Base-by-base conservation (phyloP, 345 rosid species). In the Arabis hirsuta region DNA sequence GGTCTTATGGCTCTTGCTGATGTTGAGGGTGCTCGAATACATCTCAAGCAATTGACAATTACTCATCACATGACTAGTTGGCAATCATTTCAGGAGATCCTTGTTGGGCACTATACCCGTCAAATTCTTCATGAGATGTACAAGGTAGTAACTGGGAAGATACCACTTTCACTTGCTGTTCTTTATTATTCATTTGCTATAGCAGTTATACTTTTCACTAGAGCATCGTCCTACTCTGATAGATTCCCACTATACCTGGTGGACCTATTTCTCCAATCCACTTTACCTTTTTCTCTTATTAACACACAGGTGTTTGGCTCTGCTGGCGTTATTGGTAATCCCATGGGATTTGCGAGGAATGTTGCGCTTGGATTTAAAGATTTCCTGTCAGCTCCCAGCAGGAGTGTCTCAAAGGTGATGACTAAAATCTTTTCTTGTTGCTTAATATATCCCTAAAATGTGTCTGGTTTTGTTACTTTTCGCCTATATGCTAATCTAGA, bases 321-420 rank as follows among this genome's bases (percentile, higher is more conserved):
- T 79, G 97, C 98, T 81, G 97, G 98, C 52, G 92, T 90, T 58
- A 94, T 94, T 44, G 98, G 98, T 58, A 94, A 94, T 82, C 98
- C 98, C 34, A 80, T 94, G 85, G 98, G 97, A 60, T 91, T 94
- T 79, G 97, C 91, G 12, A 84, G 98, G 84, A 94, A 85, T 84
- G 80, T 94, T 70, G 90, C 90, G 38, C 84, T 82, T 79, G 98
- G 98, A 76, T 78, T 94, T 69, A 86, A 84, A 74, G 97, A 94
- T 82, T 94, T 94, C 73, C 75, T 94, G 56, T 89, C 96, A 26
- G 98, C 82, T 79, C 98, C 98, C 64, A 83, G 92, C 52, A 86
- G 80, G 80, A 82, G 90, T 67, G 62, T 88, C 78, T 75, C 88
- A 77, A 87, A 90, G 86, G 98, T 93, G 69, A 59, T 73, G 38